Evolutionary conservation across 495 filamentous ascomycete species (phyloP).

Genomic region (Trichoderma virens): DNA sequence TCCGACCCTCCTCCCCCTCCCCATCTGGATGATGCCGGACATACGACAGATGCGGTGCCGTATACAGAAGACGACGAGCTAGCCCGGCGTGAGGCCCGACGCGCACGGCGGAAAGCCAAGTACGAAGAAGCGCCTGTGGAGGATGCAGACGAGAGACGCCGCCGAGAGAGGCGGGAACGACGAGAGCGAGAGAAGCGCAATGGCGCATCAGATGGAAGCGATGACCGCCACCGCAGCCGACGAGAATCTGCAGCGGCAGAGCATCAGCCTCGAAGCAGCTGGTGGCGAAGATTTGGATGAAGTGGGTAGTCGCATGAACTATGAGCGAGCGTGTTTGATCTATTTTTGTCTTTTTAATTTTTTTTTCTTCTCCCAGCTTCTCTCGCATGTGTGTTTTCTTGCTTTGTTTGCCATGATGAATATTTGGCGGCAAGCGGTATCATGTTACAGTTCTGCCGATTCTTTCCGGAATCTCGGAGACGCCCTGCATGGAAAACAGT

Average conservation of each 20-base stretch:
- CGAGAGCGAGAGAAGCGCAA: slow-evolving; percentile 22
- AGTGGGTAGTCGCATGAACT: background rate
- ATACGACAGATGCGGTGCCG: slow-evolving; percentile 27
- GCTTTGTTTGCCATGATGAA: background rate
- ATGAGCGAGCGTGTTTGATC: background rate
- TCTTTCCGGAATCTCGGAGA: background rate
- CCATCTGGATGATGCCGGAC: slow-evolving; percentile 20
- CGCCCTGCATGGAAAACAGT: background rate
- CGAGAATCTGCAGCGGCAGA: slow-evolving; percentile 18
- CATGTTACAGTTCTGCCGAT: background rate
- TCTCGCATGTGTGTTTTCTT: background rate
- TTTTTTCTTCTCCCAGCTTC: background rate
- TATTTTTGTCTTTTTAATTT: background rate
- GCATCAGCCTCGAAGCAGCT: slow-evolving; percentile 39
- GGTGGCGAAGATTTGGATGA: slow-evolving; percentile 44
- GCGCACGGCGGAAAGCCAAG: slow-evolving; percentile 36
- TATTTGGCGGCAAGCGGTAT: background rate
- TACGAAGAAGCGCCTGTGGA: slow-evolving; percentile 33
- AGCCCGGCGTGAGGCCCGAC: slow-evolving; percentile 37
- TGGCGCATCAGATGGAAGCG: slow-evolving; percentile 36
- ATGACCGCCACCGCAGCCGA: slow-evolving; percentile 27
- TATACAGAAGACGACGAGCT: slow-evolving; percentile 37
- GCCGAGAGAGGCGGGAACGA: slow-evolving; percentile 40
- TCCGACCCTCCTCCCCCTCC: slow-evolving; percentile 49
- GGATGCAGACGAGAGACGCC: slow-evolving; percentile 37